Base-by-base conservation (phyloP, 2,329 filamentous ascomycete genomes). In the Pseudonectria buxi region DNA sequence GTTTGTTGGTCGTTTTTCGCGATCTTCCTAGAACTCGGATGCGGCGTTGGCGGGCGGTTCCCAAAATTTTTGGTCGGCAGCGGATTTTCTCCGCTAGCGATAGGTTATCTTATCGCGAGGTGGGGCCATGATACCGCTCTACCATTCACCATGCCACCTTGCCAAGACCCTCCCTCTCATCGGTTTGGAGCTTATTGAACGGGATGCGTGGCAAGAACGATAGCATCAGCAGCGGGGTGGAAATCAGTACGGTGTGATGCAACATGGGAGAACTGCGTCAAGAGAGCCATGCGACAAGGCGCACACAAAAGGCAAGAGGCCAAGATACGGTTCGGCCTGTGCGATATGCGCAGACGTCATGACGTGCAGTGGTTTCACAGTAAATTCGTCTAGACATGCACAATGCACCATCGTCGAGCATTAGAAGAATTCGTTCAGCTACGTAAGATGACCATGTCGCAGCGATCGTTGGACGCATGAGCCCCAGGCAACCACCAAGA, bases 371-470 rank as follows among this genome's bases (percentile, higher is more conserved):
- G 18, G 18, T 22, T 6, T 22, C 18, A 22, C 18, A 9, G 18
- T 22, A 9, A 22, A 22, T 6, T 5, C 31, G 32, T 39, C 25
- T 27, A 30, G 27, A 22, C 25, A 26, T 26, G 26, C 29, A 18
- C 14, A 37, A 25, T 27, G 10, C 18, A 15, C 10, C 10, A 28
- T 40, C 30, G 40, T 42, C 43, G 46, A 54, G 47, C 50, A 61
- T 61, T 59, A 55, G 18, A 57, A 53, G 49, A 48, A 50, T 58
- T 58, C 55, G 56, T 62, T 59, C 49, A 59, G 50, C 58, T 61
- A 63, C 56, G 54, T 62, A 59, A 56, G 49, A 52, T 52, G 50
- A 55, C 47, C 40, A 47, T 53, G 48, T 56, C 53, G 52, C 54
- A 62, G 56, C 51, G 56, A 57, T 58, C 55, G 54, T 61, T 54